Percentiles rank a stretch among this genome's conserved stretches.
phyloP scores from a whole-genome alignment of 148 eudicot species.

The Rhododendron kiyosumense region DNA sequence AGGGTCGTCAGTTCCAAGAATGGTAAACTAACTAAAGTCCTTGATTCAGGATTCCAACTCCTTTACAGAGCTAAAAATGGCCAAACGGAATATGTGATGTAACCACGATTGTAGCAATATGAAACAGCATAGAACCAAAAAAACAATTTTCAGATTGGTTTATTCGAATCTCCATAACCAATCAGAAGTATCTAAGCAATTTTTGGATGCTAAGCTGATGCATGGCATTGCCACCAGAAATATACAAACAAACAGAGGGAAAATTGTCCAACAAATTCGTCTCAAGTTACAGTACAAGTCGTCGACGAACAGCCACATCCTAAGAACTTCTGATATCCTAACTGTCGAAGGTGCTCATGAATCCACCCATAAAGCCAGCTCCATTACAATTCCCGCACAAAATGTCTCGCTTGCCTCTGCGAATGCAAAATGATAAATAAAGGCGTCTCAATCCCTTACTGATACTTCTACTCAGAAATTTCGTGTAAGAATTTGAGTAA shows the following conservation, averaged over 20 bases:
- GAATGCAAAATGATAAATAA: neutral
- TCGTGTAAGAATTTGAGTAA: neutral
- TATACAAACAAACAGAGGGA: neutral
- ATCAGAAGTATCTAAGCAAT: neutral
- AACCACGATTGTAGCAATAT: neutral
- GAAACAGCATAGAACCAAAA: neutral
- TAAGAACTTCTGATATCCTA: conserved; percentile 1
- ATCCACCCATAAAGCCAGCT: conserved; percentile 41
- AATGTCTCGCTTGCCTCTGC: conserved; percentile 35
- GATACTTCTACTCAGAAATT: neutral
- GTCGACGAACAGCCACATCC: neutral
- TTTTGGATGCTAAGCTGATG: neutral
- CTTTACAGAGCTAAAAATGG: neutral
- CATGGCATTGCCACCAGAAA: neutral
- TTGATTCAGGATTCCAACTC: neutral
- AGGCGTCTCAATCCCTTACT: neutral
- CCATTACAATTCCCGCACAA: conserved; percentile 36
- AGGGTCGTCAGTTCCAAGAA: too few species aligned
- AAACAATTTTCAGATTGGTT: neutral
- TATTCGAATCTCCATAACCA: neutral
- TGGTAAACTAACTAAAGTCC: neutral
- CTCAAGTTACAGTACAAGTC: neutral
- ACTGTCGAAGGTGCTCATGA: conserved; percentile 27
- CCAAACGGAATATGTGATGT: neutral
- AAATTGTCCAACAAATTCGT: neutral